Evolutionary conservation across 2,329 filamentous ascomycete species (phyloP).

Genomic region (Alternaria solani): DNA sequence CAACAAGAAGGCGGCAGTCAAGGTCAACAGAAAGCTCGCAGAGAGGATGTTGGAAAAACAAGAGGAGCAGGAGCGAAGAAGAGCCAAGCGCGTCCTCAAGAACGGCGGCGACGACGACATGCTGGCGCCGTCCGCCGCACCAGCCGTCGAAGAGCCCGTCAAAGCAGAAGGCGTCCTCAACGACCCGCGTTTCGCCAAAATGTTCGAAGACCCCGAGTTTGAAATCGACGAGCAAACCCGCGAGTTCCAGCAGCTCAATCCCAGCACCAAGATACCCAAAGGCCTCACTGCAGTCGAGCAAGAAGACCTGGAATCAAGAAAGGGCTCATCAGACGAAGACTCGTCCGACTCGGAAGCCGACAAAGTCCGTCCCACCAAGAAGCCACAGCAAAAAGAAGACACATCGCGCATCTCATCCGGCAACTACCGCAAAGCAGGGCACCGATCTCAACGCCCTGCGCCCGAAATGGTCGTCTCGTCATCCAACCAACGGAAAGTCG

Average conservation of each 20-base stretch:
- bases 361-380: conserved; percentile 27
- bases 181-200: conserved; percentile 83
- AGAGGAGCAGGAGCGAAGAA: conserved; percentile 67
- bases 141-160: conserved; percentile 54
- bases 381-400: conserved; percentile 41
- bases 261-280: conserved; percentile 71
- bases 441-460: conserved; percentile 48
- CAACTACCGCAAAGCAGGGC: conserved; percentile 67
- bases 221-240: conserved; percentile 86
- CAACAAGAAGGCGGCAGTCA: conserved; percentile 86
- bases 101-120: conserved; percentile 64
- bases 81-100: conserved; percentile 62
- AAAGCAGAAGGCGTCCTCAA: conserved; percentile 67
- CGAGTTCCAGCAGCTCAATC: conserved; percentile 89
- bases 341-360: conserved; percentile 30
- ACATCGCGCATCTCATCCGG: conserved; percentile 67
- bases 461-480: conserved; percentile 66
- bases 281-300: conserved; percentile 68
- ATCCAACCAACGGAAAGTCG: conserved; percentile 41
- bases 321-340: conserved; percentile 48
- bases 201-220: conserved; percentile 95
- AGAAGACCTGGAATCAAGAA: conserved; percentile 60
- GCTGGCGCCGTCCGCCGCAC: conserved; percentile 38
- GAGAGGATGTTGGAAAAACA: conserved; percentile 71
- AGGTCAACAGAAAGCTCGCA: conserved; percentile 84